Percentiles rank a stretch among this genome's conserved stretches.
Conservation (phyloP, 2,329 filamentous ascomycete genomes). For the Fonsecaea pedrosoi region DNA sequence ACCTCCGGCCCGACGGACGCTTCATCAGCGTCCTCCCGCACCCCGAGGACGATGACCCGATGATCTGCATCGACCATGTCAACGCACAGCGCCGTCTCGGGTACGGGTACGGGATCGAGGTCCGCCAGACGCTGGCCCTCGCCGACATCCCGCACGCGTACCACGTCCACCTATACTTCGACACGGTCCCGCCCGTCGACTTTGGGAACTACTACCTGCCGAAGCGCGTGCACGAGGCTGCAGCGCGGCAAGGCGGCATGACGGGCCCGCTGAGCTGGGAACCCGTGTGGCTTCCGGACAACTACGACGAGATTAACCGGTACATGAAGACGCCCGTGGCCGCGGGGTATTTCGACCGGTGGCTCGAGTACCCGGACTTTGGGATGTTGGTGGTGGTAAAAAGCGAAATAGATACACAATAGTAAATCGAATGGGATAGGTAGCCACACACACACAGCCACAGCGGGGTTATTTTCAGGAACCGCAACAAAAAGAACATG, state of each 20-base stretch:
- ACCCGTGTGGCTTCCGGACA: constrained; percentile 15
- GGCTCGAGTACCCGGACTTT: constrained; percentile 21
- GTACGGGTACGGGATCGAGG: constrained; percentile 15
- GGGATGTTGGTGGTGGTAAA: constrained; percentile 27
- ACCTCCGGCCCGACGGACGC: constrained; percentile 46
- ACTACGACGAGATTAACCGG: constrained; percentile 17
- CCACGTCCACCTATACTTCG: constrained; percentile 25
- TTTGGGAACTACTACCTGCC: constrained; percentile 33
- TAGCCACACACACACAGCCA: too few species aligned
- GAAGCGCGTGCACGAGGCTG: constrained; percentile 24
- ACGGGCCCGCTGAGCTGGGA: constrained; percentile 27
- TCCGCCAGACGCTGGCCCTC: background rate
- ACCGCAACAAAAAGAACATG: too few species aligned
- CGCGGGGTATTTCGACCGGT: constrained; percentile 27
- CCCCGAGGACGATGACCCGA: constrained; percentile 37
- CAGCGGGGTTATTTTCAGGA: too few species aligned
- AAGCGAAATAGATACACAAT: too few species aligned
- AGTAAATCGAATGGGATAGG: too few species aligned
- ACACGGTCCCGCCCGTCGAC: constrained; percentile 23
- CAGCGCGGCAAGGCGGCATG: constrained; percentile 29
- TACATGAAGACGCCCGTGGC: constrained; percentile 15
- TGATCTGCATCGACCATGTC: constrained; percentile 33
- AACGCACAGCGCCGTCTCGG: constrained; percentile 9
- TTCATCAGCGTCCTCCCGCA: constrained; percentile 45
- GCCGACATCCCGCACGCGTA: constrained; percentile 6